Conservation (phyloP, 306 rosid genomes). For the Corylus americana region DNA sequence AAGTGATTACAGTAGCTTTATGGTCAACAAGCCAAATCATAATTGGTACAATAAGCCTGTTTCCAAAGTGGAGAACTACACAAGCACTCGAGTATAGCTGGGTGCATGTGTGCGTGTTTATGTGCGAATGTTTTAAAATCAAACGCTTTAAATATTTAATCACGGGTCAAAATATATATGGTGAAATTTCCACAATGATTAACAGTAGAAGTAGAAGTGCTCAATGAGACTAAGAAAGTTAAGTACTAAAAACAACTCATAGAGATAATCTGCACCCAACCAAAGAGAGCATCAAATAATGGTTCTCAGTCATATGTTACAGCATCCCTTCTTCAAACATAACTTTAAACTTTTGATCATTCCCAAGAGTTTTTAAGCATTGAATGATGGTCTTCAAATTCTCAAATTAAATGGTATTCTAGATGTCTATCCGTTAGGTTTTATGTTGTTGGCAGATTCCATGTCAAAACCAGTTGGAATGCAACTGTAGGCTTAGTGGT, state of each 20-base stretch:
- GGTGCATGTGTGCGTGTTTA: background rate
- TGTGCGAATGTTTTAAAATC: background rate
- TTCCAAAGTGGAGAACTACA: background rate
- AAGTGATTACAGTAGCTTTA: background rate
- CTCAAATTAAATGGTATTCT: background rate
- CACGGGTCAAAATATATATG: background rate
- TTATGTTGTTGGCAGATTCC: no score
- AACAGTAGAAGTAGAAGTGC: background rate
- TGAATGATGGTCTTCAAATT: background rate
- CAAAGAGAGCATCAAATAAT: background rate
- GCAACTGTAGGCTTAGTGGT: no score
- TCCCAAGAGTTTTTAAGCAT: background rate
- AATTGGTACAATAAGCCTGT: background rate
- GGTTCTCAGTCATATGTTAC: background rate
- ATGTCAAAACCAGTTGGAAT: no score
- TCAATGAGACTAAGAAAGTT: background rate
- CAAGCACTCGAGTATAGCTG: background rate
- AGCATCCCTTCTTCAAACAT: background rate
- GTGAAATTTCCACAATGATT: background rate
- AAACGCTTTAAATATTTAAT: background rate
- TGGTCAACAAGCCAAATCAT: background rate
- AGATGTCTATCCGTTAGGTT: no score
- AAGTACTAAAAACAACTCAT: background rate
- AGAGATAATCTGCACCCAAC: background rate
- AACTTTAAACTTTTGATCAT: background rate